phyloP scores from a whole-genome alignment of 345 rosid genomes.

The Kandelia obovata region DNA sequence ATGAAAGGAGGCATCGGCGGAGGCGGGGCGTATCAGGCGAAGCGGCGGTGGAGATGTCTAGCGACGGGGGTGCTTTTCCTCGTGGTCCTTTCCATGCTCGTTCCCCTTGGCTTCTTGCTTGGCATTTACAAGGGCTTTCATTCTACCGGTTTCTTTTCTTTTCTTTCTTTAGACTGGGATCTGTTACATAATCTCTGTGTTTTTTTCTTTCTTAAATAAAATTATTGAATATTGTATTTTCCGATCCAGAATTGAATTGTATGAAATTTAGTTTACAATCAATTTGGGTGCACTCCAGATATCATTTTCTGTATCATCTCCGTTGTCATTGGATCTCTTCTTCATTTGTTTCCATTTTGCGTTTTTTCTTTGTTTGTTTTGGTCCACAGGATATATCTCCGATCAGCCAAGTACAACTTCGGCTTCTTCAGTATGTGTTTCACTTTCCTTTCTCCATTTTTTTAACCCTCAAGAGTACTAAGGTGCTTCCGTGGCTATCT shows the following conservation, averaged over 20 bases:
- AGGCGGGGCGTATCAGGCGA: constrained; percentile 41
- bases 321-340: background rate
- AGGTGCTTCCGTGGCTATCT: no score
- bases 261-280: background rate
- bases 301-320: background rate
- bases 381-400: constrained; percentile 46
- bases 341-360: constrained; percentile 3
- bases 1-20: constrained; percentile 52
- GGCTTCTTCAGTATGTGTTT: constrained; percentile 46
- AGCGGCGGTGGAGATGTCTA: constrained; percentile 73
- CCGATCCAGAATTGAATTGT: constrained; percentile 2
- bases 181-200: constrained; percentile 7
- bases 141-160: constrained; percentile 30
- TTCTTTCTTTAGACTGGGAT: constrained; percentile 29
- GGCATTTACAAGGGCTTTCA: constrained; percentile 84
- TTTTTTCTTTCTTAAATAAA: background rate
- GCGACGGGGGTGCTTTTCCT: constrained; percentile 74
- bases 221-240: background rate
- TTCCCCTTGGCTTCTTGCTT: constrained; percentile 84
- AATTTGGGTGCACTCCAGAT: constrained; percentile 5
- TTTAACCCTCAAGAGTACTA: background rate
- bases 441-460: constrained; percentile 7
- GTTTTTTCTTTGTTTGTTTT: background rate
- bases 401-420: constrained; percentile 35
- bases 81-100: constrained; percentile 86